Conservation (phyloP, 108 stramenopile species). For the Skeletonema tropicum region DNA sequence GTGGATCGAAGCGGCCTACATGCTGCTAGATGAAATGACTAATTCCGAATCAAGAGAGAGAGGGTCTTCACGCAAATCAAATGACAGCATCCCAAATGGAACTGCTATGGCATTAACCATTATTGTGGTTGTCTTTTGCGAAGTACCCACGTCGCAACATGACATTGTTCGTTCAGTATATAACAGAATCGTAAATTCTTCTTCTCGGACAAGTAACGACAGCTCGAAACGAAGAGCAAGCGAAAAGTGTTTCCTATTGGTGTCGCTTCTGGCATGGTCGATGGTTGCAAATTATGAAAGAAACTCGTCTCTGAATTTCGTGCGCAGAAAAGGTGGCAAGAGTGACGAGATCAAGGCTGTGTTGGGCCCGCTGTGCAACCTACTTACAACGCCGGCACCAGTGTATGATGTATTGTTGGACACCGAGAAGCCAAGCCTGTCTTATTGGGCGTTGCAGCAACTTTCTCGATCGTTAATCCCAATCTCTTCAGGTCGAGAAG, state of each 20-base stretch:
- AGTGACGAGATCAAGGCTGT: slow-evolving; percentile 6
- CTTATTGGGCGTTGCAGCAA: slow-evolving; percentile 19
- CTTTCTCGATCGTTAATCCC: slow-evolving; percentile 28
- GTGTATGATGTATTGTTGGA: slow-evolving; percentile 3
- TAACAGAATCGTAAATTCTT: slow-evolving; percentile 19
- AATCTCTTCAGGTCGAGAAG: slow-evolving; percentile 30
- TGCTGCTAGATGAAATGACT: slow-evolving; percentile 33
- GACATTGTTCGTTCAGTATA: slow-evolving; percentile 35
- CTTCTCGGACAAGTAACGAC: slow-evolving; percentile 7
- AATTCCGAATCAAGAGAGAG: slow-evolving; percentile 6
- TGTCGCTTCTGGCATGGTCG: slow-evolving; percentile 42
- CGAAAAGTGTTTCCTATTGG: slow-evolving; percentile 17
- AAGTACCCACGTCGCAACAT: slow-evolving; percentile 39
- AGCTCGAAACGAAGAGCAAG: not conserved
- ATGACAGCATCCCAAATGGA: slow-evolving; percentile 14
- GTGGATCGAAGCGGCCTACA: slow-evolving; percentile 43
- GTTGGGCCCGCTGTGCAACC: slow-evolving; percentile 34
- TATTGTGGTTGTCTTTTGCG: slow-evolving; percentile 41
- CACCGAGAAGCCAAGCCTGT: slow-evolving; percentile 11
- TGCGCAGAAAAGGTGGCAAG: slow-evolving; percentile 11
- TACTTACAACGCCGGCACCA: slow-evolving; percentile 28
- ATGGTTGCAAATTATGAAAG: slow-evolving; percentile 14
- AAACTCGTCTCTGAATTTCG: slow-evolving; percentile 12
- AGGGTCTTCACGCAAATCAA: not conserved
- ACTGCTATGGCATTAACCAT: slow-evolving; percentile 36